These are phyloP conservation scores for Coelastrella sp. DNA, from an alignment of 139 green algal genomes.

Conservation along the genomic window DNA sequence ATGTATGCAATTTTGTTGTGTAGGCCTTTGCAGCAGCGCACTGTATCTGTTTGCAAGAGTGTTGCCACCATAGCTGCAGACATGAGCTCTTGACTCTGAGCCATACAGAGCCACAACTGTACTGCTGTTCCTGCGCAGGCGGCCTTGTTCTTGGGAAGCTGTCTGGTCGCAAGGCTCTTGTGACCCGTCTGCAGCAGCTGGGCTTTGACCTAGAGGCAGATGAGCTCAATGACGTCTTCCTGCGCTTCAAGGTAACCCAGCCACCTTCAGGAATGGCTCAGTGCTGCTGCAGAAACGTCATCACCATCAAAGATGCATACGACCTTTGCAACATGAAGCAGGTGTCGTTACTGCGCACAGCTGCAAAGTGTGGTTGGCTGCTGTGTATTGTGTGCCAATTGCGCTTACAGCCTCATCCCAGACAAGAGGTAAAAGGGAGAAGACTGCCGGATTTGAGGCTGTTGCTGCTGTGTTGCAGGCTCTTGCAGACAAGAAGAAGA, in stretches of 20 bases:
- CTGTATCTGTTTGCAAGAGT: not conserved
- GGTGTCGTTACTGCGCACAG: not conserved
- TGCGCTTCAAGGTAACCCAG: slow-evolving; percentile 83
- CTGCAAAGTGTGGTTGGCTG: not conserved
- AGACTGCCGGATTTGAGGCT: not conserved
- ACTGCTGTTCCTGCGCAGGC: not conserved
- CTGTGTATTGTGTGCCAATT: not conserved
- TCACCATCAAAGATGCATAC: slow-evolving; percentile 80
- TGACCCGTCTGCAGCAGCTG: slow-evolving; percentile 77
- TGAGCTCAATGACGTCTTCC: slow-evolving; percentile 93
- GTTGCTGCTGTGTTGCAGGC: slow-evolving; percentile 1
- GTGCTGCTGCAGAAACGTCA: slow-evolving; percentile 72
- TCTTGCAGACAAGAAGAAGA: slow-evolving; percentile 94
- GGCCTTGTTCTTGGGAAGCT: slow-evolving; percentile 90
- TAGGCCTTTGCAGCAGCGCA: too few species aligned
- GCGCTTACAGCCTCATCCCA: not conserved
- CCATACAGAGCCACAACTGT: not conserved
- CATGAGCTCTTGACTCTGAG: slow-evolving; percentile 27
- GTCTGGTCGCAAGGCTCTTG: slow-evolving; percentile 86
- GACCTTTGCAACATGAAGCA: not conserved
- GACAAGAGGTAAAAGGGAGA: not conserved
- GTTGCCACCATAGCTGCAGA: too few species aligned
- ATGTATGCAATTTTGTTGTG: too few species aligned
- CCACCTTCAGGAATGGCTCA: not conserved
- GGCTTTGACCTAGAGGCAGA: slow-evolving; percentile 82